Evolutionary conservation across 1,284 basidiomycete species (phyloP).

Genomic region (Schizophyllum amplum): DNA sequence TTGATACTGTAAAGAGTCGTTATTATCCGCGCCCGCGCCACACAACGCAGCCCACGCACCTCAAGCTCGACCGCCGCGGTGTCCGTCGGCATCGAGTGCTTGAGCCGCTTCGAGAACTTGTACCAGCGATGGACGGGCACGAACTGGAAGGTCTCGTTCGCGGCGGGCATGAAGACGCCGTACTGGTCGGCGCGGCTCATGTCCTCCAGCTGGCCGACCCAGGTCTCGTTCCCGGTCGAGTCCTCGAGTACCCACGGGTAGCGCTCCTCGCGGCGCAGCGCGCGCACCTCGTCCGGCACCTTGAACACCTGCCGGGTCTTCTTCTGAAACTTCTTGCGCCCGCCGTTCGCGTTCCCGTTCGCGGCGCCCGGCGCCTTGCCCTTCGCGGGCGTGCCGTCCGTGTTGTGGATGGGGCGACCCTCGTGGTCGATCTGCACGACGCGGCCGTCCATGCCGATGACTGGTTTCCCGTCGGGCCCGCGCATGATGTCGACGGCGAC

Average conservation of each 20-base stretch:
- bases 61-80: constrained; percentile 63
- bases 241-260: constrained; percentile 90
- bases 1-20: constrained; percentile 25
- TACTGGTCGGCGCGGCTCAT: constrained; percentile 54
- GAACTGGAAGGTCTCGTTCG: constrained; percentile 74
- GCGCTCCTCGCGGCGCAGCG: constrained; percentile 73
- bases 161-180: constrained; percentile 69
- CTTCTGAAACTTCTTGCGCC: constrained; percentile 74
- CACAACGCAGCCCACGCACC: constrained; percentile 18
- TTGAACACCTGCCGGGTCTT: constrained; percentile 81
- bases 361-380: constrained; percentile 27
- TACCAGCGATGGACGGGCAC: constrained; percentile 84
- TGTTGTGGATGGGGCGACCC: constrained; percentile 56
- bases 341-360: constrained; percentile 23
- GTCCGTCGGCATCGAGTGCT: constrained; percentile 64
- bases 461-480: constrained; percentile 70
- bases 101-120: constrained; percentile 80
- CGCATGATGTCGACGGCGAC: constrained; percentile 60
- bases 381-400: constrained; percentile 34
- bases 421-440: constrained; percentile 76
- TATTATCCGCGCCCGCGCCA: constrained; percentile 6
- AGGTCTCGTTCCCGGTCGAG: constrained; percentile 53
- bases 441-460: constrained; percentile 64
- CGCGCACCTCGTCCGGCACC: constrained; percentile 56
- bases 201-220: constrained; percentile 79